Evolutionary conservation across 2,329 filamentous ascomycete species (phyloP), one percentile per base, ranked within the genome.

Genomic region (Ceratocystiopsis sp.): DNA sequence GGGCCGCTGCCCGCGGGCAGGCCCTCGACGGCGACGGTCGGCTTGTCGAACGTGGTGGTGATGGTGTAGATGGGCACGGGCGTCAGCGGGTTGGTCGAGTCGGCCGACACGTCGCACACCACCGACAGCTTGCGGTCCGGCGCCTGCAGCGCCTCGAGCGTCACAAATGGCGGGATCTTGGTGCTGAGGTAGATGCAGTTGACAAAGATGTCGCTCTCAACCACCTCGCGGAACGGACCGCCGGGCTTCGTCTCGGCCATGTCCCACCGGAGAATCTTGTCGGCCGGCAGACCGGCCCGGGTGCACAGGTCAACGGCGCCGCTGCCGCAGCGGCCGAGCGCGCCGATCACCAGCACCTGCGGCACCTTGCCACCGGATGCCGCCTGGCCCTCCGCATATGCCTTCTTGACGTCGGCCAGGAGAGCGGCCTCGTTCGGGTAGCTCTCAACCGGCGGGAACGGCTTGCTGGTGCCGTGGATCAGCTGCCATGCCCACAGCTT

Each of bases 1-100:
- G 73, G 70, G 1, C 75, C 71, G 42, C 65, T 64, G 43, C 65
- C 57, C 13, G 33, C 33, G 61, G 41, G 9, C 16, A 34, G 17
- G 21, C 37, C 68, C 54, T 64, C 73, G 50, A 69, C 81, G 1
- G 78, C 71, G 0, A 93, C 78, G 1, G 85, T 94, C n/a, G 87
- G 89, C 57, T 83, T 77, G 57, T 78, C 75, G 57, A 95, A 95
- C 18, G 85, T 91, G 40, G 83, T 94, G 60, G 84, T 83, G 57
- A 82, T 75, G 51, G 71, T 69, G 67, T 93, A 94, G 56, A 94
- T 78, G 19, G 86, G 86, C 44, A 87, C 75, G 36, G 49, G 49
- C 37, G 41, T 50, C 38, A 80, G 68, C 3, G 75, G 75, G 61
- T 80, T 84, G 33, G 74, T 84, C 39, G 78, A 80, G 60, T 85